Conservation (phyloP, 371 early-diverging fungal species). For the Conidiobolus incongruus region DNA sequence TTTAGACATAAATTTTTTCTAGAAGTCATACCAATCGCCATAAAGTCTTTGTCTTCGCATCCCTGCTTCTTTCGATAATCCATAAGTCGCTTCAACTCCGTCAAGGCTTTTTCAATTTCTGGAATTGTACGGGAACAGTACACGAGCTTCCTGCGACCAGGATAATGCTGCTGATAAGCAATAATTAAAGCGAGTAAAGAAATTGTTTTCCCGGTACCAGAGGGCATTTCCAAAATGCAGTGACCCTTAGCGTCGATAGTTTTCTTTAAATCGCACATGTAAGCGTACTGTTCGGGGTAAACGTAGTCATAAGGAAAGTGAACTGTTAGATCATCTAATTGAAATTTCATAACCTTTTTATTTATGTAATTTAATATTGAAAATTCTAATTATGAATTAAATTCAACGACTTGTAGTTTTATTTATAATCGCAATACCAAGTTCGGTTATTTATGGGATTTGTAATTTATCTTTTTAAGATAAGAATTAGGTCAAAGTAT, state of each 20-base stretch:
- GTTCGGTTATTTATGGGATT: too few relatives aligned
- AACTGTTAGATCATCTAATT: conserved; percentile 83
- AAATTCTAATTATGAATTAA: too few relatives aligned
- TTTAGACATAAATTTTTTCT: conserved; percentile 95
- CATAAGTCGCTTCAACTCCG: conserved; percentile 85
- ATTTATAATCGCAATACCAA: too few relatives aligned
- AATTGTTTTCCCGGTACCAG: conserved; percentile 99
- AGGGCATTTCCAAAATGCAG: conserved; percentile 98
- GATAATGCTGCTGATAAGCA: conserved; percentile 86
- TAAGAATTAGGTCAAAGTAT: too few relatives aligned
- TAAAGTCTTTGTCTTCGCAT: conserved; percentile 53
- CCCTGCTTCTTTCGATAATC: conserved; percentile 41
- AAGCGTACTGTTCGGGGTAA: conserved; percentile 98
- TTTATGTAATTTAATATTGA: too few relatives aligned
- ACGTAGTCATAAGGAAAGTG: conserved; percentile 98
- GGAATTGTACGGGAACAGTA: conserved; percentile 98
- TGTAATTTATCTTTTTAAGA: too few relatives aligned
- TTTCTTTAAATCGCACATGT: conserved; percentile 92
- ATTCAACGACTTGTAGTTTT: too few relatives aligned
- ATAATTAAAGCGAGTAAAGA: conserved; percentile 90
- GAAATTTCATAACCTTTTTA: too few relatives aligned
- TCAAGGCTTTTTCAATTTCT: conserved; percentile 97
- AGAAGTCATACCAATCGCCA: conserved; percentile 89
- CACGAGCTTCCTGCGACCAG: conserved; percentile 79
- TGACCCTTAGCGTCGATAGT: conserved; percentile 89